Base-by-base conservation (phyloP, 164 flowering plant species). In the Hamamelis virginiana region DNA sequence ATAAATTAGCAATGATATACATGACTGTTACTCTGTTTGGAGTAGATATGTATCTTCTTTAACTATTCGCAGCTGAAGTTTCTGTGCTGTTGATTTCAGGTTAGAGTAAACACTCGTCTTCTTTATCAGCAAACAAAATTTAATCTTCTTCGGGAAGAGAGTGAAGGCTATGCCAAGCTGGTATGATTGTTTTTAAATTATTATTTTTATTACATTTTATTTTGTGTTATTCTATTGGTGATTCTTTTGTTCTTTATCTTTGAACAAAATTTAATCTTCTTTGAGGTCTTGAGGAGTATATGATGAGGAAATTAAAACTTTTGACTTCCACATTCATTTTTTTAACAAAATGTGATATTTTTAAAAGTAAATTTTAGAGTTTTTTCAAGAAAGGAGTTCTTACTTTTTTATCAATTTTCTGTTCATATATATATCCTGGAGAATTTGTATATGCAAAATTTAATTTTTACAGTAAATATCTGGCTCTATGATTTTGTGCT, bases 61-160 rank as follows among this genome's bases (percentile, higher is more conserved):
- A 50, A 4, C 26, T 45, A 11, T 44, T 5, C 27, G 2, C 8
- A 46, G 47, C 5, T 78, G 47, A 53, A 64, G 21, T 68, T 62
- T 41, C 59, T 63, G 8, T 64, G 46, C 38, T 70, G 27, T 68
- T 61, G 55, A 41, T 78, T 74, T 74, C 86, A 96, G 99, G 99
- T 96, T 68, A 84, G 99, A 72, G 97, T 93, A 56, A 96, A 96
- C 72, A 93, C 99, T 22, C 98, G 99, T 33, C 94, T 96, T 77
- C 91, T 96, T 67, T 96, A 96, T 80, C 99, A 96, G 81, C 99
- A 96, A 81, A 93, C 99, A 53, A 96, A 96, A 69, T 96, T 96
- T 71, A 96, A 96, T 75, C 96, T 93, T 80, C 91, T 93, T 9
- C 85, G 98, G 53, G 99, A 96, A 84, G 99, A 96, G 78, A 96